phyloP scores from a whole-genome alignment of 352 stramenopile species.

The Phytopythium oedochilum region DNA sequence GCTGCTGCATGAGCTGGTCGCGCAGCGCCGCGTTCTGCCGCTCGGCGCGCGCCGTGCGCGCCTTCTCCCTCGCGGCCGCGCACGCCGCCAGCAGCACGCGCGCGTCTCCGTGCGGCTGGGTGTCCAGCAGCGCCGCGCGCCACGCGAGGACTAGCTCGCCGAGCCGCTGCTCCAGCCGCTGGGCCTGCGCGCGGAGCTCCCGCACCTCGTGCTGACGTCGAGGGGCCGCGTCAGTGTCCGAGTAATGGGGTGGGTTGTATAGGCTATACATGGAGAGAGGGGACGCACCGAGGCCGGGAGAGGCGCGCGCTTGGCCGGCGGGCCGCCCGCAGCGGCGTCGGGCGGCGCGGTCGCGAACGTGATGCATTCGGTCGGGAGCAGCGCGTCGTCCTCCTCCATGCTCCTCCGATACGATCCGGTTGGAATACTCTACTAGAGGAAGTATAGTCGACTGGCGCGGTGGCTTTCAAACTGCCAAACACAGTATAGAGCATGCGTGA shows the following conservation, averaged over 20 bases:
- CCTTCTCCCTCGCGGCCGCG: constrained; percentile 43
- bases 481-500: too few species aligned
- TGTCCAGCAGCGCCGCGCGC: constrained; percentile 22
- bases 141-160: constrained; percentile 34
- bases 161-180: constrained; percentile 29
- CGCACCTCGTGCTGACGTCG: constrained; percentile 50
- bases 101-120: constrained; percentile 18
- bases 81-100: constrained; percentile 36
- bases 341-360: neutral
- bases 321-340: constrained; percentile 6
- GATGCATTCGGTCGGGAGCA: neutral
- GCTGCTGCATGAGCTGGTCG: constrained; percentile 42
- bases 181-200: constrained; percentile 31
- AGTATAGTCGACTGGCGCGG: too few species aligned
- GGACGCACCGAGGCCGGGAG: constrained; percentile 19
- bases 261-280: neutral
- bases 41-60: constrained; percentile 38
- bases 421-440: too few species aligned
- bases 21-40: constrained; percentile 42
- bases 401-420: too few species aligned
- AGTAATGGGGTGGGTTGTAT: neutral
- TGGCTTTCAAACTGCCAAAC: too few species aligned
- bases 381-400: too few species aligned
- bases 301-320: constrained; percentile 8
- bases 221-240: neutral